Evolutionary conservation across 2,329 filamentous ascomycete genomes (phyloP).

Genomic region (Monascus ruber): DNA sequence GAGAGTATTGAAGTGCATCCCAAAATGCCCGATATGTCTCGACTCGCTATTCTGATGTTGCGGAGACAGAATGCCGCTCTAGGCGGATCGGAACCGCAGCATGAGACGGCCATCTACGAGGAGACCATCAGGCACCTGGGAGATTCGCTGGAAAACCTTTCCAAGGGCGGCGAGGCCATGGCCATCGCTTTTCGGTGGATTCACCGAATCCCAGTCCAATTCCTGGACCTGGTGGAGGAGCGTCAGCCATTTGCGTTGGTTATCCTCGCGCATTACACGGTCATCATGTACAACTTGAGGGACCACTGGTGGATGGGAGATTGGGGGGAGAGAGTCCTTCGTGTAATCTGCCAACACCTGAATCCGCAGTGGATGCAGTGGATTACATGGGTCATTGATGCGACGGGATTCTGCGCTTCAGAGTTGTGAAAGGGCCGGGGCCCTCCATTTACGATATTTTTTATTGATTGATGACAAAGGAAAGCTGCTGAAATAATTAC

Average conservation of each 20-base stretch:
- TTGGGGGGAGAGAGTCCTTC: slow-evolving; percentile 54
- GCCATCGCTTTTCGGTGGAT: slow-evolving; percentile 43
- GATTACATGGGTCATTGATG: slow-evolving; percentile 23
- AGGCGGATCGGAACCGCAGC: slow-evolving; percentile 9
- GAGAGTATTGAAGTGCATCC: slow-evolving; percentile 9
- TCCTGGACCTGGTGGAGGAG: slow-evolving; percentile 36
- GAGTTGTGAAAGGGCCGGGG: not conserved
- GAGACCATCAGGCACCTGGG: slow-evolving; percentile 17
- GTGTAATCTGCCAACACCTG: slow-evolving; percentile 39
- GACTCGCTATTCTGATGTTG: slow-evolving; percentile 17
- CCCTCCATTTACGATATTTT: too few species aligned
- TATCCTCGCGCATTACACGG: slow-evolving; percentile 33
- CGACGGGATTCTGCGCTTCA: slow-evolving; percentile 13
- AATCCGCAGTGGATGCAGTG: slow-evolving; percentile 14
- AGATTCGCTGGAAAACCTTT: slow-evolving; percentile 16
- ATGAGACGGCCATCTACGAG: slow-evolving; percentile 17
- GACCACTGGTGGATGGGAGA: slow-evolving; percentile 59
- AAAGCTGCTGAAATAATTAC: too few species aligned
- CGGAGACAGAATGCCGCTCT: slow-evolving; percentile 14
- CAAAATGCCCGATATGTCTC: slow-evolving; percentile 26
- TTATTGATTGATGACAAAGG: too few species aligned
- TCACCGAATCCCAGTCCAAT: slow-evolving; percentile 50
- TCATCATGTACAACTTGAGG: slow-evolving; percentile 48
- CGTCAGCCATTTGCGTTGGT: slow-evolving; percentile 31
- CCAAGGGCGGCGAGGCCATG: slow-evolving; percentile 17